Percentiles rank a stretch among this genome's conserved stretches.
These are phyloP conservation scores for Lyophyllum semitale DNA, from an alignment of 768 basidiomycete species.

Conservation along the genomic window DNA sequence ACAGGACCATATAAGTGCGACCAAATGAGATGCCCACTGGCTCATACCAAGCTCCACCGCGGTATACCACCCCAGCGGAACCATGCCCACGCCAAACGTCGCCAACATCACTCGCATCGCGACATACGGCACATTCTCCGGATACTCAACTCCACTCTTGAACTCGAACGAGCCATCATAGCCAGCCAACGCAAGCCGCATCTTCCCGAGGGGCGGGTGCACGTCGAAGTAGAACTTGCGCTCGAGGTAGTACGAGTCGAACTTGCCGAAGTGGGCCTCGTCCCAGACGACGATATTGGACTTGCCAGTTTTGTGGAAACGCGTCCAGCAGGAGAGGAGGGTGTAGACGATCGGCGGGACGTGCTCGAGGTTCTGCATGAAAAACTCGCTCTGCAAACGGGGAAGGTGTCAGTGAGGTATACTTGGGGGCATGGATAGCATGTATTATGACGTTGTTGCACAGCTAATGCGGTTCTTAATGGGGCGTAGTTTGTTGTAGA, in stretches of 20 bases:
- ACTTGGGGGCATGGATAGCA: conserved; percentile 15
- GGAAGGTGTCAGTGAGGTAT: conserved; percentile 16
- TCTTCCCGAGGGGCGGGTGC: conserved; percentile 97
- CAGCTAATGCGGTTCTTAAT: conserved; percentile 46
- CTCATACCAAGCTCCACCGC: conserved; percentile 93
- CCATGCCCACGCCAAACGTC: conserved; percentile 92
- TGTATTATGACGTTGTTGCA: conserved; percentile 62
- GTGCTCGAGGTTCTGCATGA: conserved; percentile 79
- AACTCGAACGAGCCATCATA: conserved; percentile 94
- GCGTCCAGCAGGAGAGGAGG: conserved; percentile 91
- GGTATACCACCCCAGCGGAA: conserved; percentile 96
- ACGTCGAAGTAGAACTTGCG: conserved; percentile 99
- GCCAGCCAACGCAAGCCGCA: conserved; percentile 89
- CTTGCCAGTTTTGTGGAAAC: conserved; percentile 90
- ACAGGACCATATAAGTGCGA: conserved; percentile 91
- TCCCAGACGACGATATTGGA: conserved; percentile 93
- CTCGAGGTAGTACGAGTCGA: conserved; percentile 97
- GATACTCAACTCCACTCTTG: conserved; percentile 88
- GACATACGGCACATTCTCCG: conserved; percentile 83
- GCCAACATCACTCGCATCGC: conserved; percentile 96
- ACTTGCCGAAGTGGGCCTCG: conserved; percentile 99
- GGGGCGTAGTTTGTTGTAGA: conserved; percentile 49
- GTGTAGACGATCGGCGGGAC: conserved; percentile 85
- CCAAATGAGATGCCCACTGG: conserved; percentile 85
- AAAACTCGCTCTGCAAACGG: conserved; percentile 64